A percentile compares a stretch with the other conserved stretches of the same genome.
phyloP scores from a whole-genome alignment of 805 yeast species.

The Ogataea sp. region DNA sequence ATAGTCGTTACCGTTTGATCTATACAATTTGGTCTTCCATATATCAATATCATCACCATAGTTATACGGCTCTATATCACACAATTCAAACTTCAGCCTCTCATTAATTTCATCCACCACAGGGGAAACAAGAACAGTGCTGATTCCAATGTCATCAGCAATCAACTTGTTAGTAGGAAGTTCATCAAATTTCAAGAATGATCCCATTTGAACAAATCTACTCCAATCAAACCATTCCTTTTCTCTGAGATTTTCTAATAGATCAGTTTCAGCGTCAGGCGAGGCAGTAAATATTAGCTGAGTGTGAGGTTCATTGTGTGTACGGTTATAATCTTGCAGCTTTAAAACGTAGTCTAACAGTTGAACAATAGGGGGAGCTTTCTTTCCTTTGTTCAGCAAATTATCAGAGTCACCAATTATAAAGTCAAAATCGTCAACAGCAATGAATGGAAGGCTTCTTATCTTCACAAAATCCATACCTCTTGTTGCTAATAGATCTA shows the following conservation, averaged over 20 bases:
- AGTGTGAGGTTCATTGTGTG: conserved; percentile 24
- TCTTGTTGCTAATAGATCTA: conserved; percentile 24
- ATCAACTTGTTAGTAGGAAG: conserved; percentile 13
- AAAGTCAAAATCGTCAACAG: conserved; percentile 28
- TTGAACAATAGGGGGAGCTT: conserved; percentile 19
- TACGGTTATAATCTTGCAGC: conserved; percentile 23
- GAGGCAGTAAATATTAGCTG: conserved; percentile 21
- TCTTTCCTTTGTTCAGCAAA: conserved; percentile 10
- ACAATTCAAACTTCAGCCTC: conserved; percentile 13
- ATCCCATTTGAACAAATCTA: conserved; percentile 20
- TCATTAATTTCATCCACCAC: conserved; percentile 7
- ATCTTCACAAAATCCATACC: conserved; percentile 24
- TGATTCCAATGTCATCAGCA: conserved; percentile 15
- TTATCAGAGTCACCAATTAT: conserved; percentile 10
- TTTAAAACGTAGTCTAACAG: conserved; percentile 23
- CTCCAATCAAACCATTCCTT: conserved; percentile 42
- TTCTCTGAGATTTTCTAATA: conserved; percentile 42
- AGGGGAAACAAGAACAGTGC: conserved; percentile 17
- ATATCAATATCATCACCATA: conserved; percentile 13
- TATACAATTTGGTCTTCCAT: conserved; percentile 16
- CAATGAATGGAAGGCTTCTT: conserved; percentile 18
- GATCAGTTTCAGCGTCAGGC: conserved; percentile 27
- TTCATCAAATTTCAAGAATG: conserved; percentile 12
- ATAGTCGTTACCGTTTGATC: conserved; percentile 14
- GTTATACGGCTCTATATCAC: conserved; percentile 17